phyloP scores from a whole-genome alignment of 352 stramenopile species.

The Pythium guiyangense region DNA sequence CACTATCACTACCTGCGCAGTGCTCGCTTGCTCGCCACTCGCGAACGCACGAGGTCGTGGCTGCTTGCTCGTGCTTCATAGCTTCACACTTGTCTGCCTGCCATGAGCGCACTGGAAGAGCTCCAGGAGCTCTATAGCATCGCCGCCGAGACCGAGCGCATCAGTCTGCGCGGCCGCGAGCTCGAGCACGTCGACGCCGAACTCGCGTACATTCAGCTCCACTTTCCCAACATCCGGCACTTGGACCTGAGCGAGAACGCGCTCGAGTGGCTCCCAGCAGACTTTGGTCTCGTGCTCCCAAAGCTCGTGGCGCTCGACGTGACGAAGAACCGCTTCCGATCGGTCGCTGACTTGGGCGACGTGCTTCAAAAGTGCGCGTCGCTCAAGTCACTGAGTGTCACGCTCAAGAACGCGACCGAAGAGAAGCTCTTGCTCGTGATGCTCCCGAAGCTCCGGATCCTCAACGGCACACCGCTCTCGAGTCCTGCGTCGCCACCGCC shows the following conservation, averaged over 20 bases:
- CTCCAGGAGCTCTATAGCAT: conserved; percentile 37
- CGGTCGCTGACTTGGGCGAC: conserved; percentile 34
- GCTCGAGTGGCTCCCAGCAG: conserved; percentile 28
- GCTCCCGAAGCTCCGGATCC: conserved; percentile 49
- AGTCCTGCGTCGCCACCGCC: conserved; percentile 12
- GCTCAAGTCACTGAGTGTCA: conserved; percentile 58
- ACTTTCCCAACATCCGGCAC: conserved; percentile 45
- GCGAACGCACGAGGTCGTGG: no score
- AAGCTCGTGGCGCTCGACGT: conserved; percentile 62
- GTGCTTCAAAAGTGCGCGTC: conserved; percentile 37
- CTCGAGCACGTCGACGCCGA: conserved; percentile 30
- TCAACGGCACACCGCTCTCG: conserved; percentile 42
- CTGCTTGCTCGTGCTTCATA: neutral
- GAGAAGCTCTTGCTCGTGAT: conserved; percentile 52
- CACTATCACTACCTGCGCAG: no score
- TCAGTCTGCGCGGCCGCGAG: conserved; percentile 31
- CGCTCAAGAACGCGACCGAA: conserved; percentile 35
- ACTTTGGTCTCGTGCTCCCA: conserved; percentile 33
- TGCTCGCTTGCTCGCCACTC: no score
- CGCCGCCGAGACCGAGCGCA: conserved; percentile 31
- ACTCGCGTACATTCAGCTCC: conserved; percentile 29
- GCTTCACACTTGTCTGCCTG: no score
- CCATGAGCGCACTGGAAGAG: conserved; percentile 38
- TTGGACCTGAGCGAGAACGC: conserved; percentile 58
- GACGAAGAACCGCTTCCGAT: conserved; percentile 40